Percentiles rank a stretch among this genome's conserved stretches.
These are phyloP conservation scores for Magnolia changhungtana DNA, from an alignment of 164 flowering plant species.

Conservation along the genomic window DNA sequence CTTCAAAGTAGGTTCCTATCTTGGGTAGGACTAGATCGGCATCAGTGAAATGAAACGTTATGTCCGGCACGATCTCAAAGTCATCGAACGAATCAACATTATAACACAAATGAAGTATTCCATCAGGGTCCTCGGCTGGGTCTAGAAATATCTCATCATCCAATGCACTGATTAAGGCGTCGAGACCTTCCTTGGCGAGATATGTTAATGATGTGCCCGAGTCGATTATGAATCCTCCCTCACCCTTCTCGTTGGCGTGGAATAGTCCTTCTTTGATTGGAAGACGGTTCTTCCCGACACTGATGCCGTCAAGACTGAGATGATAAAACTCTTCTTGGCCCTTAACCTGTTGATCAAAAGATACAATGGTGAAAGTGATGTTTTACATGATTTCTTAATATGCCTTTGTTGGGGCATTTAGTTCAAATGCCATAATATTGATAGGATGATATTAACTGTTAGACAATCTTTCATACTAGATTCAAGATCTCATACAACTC, in stretches of 20 bases:
- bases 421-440: too few relatives aligned
- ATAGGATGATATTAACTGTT: too few relatives aligned
- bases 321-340: slow-evolving; percentile 36
- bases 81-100: not conserved
- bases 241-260: slow-evolving; percentile 8
- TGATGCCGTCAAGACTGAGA: slow-evolving; percentile 29
- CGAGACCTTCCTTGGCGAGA: not conserved
- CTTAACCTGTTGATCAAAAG: slow-evolving; percentile 5
- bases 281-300: slow-evolving; percentile 26
- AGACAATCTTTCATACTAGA: too few relatives aligned
- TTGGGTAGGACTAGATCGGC: not conserved
- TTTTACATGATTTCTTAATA: slow-evolving; percentile 3
- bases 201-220: slow-evolving; percentile 37
- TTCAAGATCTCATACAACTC: too few relatives aligned
- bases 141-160: not conserved
- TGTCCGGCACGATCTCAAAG: not conserved
- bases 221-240: slow-evolving; percentile 39
- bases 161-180: slow-evolving; percentile 8
- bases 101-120: not conserved
- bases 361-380: slow-evolving; percentile 28
- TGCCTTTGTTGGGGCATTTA: not conserved
- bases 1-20: not conserved
- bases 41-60: not conserved
- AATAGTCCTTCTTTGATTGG: not conserved
- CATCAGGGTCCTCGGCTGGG: not conserved